phyloP scores from a whole-genome alignment of 2,329 filamentous ascomycete genomes.

The Arthrobotrys entomopaga region DNA sequence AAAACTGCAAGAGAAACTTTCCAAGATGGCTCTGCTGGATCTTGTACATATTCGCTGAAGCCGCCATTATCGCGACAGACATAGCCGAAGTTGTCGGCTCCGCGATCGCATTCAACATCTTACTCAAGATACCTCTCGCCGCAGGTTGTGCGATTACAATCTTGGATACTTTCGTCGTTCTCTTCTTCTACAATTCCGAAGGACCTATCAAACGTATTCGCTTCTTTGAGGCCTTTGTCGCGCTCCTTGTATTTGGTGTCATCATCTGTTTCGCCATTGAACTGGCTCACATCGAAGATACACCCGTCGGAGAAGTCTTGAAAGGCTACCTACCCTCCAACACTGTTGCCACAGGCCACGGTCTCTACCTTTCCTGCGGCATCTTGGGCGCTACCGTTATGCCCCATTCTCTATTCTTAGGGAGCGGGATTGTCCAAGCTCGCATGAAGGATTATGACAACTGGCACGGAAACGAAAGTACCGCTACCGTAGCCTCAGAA shows the following conservation, averaged over 20 bases:
- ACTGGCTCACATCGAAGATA: constrained; percentile 70
- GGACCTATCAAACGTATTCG: constrained; percentile 70
- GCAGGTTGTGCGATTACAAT: constrained; percentile 76
- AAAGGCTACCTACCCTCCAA: constrained; percentile 73
- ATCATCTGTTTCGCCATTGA: constrained; percentile 77
- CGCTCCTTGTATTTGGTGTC: constrained; percentile 73
- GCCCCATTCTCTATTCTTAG: constrained; percentile 75
- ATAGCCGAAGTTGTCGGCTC: constrained; percentile 75
- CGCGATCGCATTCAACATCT: constrained; percentile 74
- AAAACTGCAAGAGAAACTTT: constrained; percentile 67
- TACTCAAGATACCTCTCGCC: constrained; percentile 73
- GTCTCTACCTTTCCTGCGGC: constrained; percentile 76
- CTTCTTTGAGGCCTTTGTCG: constrained; percentile 73
- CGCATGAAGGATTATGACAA: constrained; percentile 73
- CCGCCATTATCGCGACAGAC: constrained; percentile 70
- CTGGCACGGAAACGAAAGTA: constrained; percentile 68
- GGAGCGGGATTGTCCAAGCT: constrained; percentile 75
- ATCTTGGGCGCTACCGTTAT: constrained; percentile 81
- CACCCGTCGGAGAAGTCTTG: constrained; percentile 71
- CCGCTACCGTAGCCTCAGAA: constrained; percentile 59
- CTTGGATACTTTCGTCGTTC: constrained; percentile 73
- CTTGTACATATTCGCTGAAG: constrained; percentile 68
- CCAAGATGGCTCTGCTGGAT: constrained; percentile 68
- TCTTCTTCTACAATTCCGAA: constrained; percentile 73
- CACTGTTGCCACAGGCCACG: constrained; percentile 69